Percentiles rank a stretch among this genome's conserved stretches.
phyloP scores from a whole-genome alignment of 176 grass and related monocot species.

The Lolium perenne region DNA sequence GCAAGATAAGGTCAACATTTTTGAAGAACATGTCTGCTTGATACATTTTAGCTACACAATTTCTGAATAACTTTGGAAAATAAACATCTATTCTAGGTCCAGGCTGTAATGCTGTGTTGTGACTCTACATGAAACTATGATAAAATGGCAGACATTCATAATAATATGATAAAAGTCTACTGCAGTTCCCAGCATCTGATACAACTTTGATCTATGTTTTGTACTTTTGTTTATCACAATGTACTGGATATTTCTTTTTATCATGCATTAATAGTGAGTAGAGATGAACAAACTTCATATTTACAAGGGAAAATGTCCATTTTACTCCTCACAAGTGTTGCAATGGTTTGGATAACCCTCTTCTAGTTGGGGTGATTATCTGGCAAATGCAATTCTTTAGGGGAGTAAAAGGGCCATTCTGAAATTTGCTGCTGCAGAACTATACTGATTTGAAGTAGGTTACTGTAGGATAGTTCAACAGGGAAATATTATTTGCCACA shows the following conservation, averaged over 20 bases:
- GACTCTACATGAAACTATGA: not conserved
- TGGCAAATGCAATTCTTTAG: not conserved
- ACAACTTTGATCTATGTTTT: not conserved
- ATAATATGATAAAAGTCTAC: not conserved
- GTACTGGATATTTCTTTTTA: not conserved
- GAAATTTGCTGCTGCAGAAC: not conserved
- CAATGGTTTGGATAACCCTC: not conserved
- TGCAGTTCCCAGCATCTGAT: conserved; percentile 6
- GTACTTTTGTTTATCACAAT: conserved; percentile 5
- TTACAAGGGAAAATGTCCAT: not conserved
- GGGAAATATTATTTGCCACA: not conserved
- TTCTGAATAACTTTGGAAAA: conserved; percentile 10
- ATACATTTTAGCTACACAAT: conserved; percentile 29
- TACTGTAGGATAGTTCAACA: not conserved
- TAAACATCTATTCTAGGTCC: not conserved
- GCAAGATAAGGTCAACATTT: conserved; percentile 89
- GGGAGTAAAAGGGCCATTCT: not conserved
- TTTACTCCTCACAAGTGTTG: not conserved
- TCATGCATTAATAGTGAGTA: not conserved
- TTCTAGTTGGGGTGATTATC: not conserved
- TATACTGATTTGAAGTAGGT: not conserved
- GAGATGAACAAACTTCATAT: not conserved
- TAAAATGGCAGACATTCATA: not conserved
- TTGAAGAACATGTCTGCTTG: not conserved
- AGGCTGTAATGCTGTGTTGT: not conserved